Conservation (phyloP, 305 asterid genomes). For the Nicotiana rustica region DNA sequence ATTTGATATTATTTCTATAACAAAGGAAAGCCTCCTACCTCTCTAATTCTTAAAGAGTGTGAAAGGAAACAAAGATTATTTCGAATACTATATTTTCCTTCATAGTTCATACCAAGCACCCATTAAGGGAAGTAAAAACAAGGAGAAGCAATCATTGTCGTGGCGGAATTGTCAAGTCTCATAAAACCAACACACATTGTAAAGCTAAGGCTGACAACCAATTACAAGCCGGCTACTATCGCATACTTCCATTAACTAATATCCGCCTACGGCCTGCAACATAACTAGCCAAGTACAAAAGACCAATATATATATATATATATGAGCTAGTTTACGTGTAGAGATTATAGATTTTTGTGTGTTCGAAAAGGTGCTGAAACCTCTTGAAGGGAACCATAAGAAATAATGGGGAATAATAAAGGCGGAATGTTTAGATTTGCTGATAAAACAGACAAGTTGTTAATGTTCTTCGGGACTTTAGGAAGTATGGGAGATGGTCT, state of each 20-base stretch:
- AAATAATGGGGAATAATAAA: conserved; percentile 21
- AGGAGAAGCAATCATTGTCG: conserved; percentile 26
- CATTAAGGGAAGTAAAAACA: neutral
- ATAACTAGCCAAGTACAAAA: neutral
- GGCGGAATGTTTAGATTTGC: conserved; percentile 80
- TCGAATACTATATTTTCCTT: no score
- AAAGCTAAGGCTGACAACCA: neutral
- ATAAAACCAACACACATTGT: conserved; percentile 23
- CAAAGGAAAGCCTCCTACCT: no score
- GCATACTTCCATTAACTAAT: neutral
- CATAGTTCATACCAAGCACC: no score
- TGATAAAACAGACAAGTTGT: conserved; percentile 64
- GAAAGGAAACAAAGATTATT: no score
- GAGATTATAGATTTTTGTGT: neutral
- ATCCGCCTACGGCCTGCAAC: conserved; percentile 20
- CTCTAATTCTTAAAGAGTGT: no score
- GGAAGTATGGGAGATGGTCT: conserved; percentile 94
- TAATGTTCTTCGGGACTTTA: conserved; percentile 73
- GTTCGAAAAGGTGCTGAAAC: neutral
- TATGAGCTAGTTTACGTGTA: no score
- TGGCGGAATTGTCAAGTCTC: neutral
- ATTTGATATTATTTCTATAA: no score
- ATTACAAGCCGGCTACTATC: conserved; percentile 14
- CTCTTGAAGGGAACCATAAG: neutral
- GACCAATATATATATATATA: no score